These are phyloP conservation scores for Stellera chamaejasme DNA, from an alignment of 345 rosid species.

Conservation along the genomic window DNA sequence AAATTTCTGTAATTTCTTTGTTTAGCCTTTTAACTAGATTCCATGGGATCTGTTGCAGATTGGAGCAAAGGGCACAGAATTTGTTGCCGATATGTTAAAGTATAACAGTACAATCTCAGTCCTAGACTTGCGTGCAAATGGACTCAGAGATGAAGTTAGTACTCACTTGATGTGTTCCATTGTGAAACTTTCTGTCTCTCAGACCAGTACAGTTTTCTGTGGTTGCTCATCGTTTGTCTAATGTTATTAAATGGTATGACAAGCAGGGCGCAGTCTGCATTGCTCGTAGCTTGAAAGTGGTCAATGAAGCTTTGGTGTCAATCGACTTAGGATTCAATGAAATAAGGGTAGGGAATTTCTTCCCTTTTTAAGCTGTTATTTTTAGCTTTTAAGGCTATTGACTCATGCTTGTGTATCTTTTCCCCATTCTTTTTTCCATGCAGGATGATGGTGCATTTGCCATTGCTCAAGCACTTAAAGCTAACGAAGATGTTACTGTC, in stretches of 20 bases:
- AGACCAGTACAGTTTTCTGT: not conserved
- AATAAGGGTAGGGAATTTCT: slow-evolving; percentile 48
- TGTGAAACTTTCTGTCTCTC: not conserved
- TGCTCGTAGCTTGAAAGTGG: slow-evolving; percentile 94
- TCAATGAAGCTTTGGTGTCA: slow-evolving; percentile 83
- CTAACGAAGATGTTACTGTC: slow-evolving; percentile 81
- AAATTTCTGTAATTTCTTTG: not conserved
- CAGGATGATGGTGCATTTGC: slow-evolving; percentile 98
- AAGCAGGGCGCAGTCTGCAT: slow-evolving; percentile 76
- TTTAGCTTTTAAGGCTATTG: not conserved
- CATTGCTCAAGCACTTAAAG: slow-evolving; percentile 90
- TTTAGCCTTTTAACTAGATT: slow-evolving; percentile 2
- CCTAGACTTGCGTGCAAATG: slow-evolving; percentile 93
- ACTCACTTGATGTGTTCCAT: slow-evolving; percentile 4
- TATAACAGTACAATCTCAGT: slow-evolving; percentile 73
- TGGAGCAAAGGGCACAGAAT: slow-evolving; percentile 81
- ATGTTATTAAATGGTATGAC: slow-evolving; percentile 1
- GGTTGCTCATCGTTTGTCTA: not conserved
- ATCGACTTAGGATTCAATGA: slow-evolving; percentile 90
- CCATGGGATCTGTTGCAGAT: slow-evolving; percentile 41
- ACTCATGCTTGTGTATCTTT: not conserved
- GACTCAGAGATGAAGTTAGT: slow-evolving; percentile 81
- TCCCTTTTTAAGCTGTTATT: not conserved
- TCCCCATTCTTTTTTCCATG: slow-evolving; percentile 13
- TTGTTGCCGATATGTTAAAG: slow-evolving; percentile 77